Evolutionary conservation across 1,284 basidiomycete genomes (phyloP).

Genomic region (Pterula multifida): DNA sequence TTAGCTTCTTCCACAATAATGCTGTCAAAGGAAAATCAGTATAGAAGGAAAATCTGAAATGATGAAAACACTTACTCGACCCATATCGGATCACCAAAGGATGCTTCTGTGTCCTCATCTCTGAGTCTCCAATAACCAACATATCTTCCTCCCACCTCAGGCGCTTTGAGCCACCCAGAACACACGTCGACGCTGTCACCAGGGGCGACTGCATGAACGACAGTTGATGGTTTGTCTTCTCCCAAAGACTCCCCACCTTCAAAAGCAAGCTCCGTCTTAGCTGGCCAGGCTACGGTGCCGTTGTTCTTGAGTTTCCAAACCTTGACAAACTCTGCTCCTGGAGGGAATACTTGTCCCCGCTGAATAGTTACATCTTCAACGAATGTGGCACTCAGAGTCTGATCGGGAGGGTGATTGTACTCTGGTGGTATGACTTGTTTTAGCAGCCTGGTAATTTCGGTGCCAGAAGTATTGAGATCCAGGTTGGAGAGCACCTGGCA

Average conservation of each 20-base stretch:
- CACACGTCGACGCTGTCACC: constrained; percentile 52
- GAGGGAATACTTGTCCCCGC: constrained; percentile 68
- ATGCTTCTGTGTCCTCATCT: constrained; percentile 37
- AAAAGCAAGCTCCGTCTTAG: constrained; percentile 50
- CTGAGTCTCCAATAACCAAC: constrained; percentile 65
- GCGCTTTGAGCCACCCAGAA: constrained; percentile 71
- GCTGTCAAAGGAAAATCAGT: constrained; percentile 21
- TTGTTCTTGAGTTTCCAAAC: constrained; percentile 65
- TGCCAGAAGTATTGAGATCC: not conserved
- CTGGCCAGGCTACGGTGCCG: constrained; percentile 46
- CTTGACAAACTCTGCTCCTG: constrained; percentile 77
- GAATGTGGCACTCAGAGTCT: constrained; percentile 42
- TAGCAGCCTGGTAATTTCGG: not conserved
- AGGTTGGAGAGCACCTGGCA: not conserved
- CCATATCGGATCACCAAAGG: constrained; percentile 67
- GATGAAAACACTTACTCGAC: constrained; percentile 41
- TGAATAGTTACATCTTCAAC: constrained; percentile 59
- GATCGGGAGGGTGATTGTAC: too few relatives aligned
- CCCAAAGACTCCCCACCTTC: constrained; percentile 51
- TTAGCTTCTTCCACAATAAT: constrained; percentile 49
- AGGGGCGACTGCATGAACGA: constrained; percentile 38
- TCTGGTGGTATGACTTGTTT: not conserved
- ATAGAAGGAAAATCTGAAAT: constrained; percentile 1
- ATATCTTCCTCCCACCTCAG: constrained; percentile 60
- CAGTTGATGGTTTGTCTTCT: constrained; percentile 17